Conservation (phyloP, 495 filamentous ascomycete species). For the Chaetomidium leptoderma region DNA sequence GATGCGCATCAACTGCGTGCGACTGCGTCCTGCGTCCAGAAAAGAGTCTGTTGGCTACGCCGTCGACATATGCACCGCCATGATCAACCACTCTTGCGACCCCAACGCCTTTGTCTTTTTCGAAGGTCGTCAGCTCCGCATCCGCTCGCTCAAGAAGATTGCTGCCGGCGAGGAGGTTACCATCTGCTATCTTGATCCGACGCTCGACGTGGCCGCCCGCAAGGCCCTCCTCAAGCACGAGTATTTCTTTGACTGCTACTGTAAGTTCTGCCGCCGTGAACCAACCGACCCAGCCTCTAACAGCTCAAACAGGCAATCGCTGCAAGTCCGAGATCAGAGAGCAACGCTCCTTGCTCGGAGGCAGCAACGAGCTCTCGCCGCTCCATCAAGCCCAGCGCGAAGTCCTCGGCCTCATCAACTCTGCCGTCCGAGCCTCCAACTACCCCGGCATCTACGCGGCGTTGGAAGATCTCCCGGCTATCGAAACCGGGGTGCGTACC, state of each 20-base stretch:
- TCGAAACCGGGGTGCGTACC: slow-evolving; percentile 19
- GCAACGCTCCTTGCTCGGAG: neutral
- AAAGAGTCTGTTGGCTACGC: slow-evolving; percentile 58
- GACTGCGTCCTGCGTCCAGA: slow-evolving; percentile 20
- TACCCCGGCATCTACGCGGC: slow-evolving; percentile 18
- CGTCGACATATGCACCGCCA: slow-evolving; percentile 53
- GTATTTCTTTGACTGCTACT: slow-evolving; percentile 65
- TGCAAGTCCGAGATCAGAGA: slow-evolving; percentile 21
- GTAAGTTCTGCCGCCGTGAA: slow-evolving; percentile 45
- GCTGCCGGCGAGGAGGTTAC: slow-evolving; percentile 57
- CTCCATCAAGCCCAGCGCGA: slow-evolving; percentile 13
- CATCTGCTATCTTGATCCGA: slow-evolving; percentile 65
- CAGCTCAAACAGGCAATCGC: slow-evolving; percentile 17
- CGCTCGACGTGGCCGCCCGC: slow-evolving; percentile 36
- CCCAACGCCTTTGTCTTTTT: slow-evolving; percentile 64
- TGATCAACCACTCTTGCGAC: slow-evolving; percentile 68
- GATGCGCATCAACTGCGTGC: slow-evolving; percentile 25
- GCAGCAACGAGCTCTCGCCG: neutral
- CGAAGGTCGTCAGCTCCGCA: slow-evolving; percentile 43
- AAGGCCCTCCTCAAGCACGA: slow-evolving; percentile 50
- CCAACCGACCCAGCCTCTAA: neutral
- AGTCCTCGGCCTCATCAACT: slow-evolving; percentile 14
- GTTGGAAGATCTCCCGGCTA: slow-evolving; percentile 13
- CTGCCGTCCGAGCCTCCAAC: slow-evolving; percentile 11
- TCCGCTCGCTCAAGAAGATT: slow-evolving; percentile 40